Percentiles rank a stretch among this genome's conserved stretches.
These are phyloP conservation scores for Ganoderma boninense DNA, from an alignment of 1,284 basidiomycete genomes.

Conservation along the genomic window DNA sequence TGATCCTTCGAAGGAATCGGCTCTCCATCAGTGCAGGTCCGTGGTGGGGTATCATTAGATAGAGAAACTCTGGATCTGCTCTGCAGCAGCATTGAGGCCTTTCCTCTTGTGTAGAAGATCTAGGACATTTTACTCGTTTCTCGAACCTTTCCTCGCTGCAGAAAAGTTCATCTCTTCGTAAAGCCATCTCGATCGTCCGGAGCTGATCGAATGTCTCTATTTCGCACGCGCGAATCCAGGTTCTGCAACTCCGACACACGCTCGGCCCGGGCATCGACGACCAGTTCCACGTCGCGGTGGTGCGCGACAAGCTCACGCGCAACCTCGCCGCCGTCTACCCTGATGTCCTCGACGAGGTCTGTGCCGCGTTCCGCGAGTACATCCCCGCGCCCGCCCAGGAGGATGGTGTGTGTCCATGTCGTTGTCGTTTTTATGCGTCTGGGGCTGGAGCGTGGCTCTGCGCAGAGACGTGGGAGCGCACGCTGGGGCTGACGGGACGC, in stretches of 20 bases:
- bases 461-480: background rate
- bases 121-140: too few relatives aligned
- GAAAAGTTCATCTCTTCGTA: too few relatives aligned
- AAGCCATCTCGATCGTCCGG: too few relatives aligned
- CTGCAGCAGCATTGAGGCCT: too few relatives aligned
- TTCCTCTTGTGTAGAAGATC: too few relatives aligned
- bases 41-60: too few relatives aligned
- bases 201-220: background rate
- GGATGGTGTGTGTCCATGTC: slow-evolving; percentile 21
- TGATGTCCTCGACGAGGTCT: slow-evolving; percentile 42
- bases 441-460: background rate
- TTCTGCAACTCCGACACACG: slow-evolving; percentile 29
- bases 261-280: slow-evolving; percentile 33
- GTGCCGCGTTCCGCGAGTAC: slow-evolving; percentile 34
- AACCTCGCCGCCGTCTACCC: slow-evolving; percentile 39
- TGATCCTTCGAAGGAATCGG: too few relatives aligned
- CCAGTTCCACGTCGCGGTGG: slow-evolving; percentile 41
- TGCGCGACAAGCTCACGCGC: slow-evolving; percentile 39
- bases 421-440: background rate
- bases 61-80: too few relatives aligned
- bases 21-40: too few relatives aligned
- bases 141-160: too few relatives aligned
- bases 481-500: background rate
- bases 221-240: background rate
- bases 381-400: slow-evolving; percentile 31